A percentile compares a stretch with the other conserved stretches of the same genome.
These are phyloP conservation scores for Rhizophagus clarus DNA, from an alignment of 192 early-diverging fungal species.

Conservation along the genomic window DNA sequence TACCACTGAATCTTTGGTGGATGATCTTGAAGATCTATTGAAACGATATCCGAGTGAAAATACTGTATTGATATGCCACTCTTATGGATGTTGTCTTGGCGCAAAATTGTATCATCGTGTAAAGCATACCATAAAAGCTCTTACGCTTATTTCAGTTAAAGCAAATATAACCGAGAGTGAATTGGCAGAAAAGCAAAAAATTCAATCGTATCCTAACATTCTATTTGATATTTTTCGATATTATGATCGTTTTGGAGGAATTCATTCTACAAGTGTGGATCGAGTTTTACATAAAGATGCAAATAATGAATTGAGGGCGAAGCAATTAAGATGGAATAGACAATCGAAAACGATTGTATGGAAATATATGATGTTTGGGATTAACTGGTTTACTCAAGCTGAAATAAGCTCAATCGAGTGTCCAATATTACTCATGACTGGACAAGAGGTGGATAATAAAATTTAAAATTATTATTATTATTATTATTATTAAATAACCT, in stretches of 20 bases:
- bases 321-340: constrained; percentile 57
- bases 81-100: constrained; percentile 57
- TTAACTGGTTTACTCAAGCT: constrained; percentile 36
- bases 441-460: constrained; percentile 42
- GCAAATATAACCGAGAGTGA: constrained; percentile 45
- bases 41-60: constrained; percentile 49
- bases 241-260: constrained; percentile 52
- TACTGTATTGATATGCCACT: constrained; percentile 57
- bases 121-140: constrained; percentile 42
- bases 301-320: constrained; percentile 37
- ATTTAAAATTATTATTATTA: background rate
- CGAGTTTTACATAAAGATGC: constrained; percentile 45
- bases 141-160: constrained; percentile 58
- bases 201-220: constrained; percentile 51
- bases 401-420: constrained; percentile 44
- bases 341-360: constrained; percentile 49
- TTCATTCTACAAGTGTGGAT: constrained; percentile 46
- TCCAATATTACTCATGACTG: constrained; percentile 48
- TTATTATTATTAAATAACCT: background rate
- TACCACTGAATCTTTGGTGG: constrained; percentile 47
- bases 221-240: constrained; percentile 45
- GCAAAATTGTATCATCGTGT: constrained; percentile 42
- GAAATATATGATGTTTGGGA: constrained; percentile 46
- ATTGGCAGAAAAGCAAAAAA: constrained; percentile 24
- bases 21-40: constrained; percentile 47